Percentiles rank a stretch among this genome's conserved stretches.
Conservation (phyloP, 495 filamentous ascomycete species). For the Cladorrhinum samala region DNA sequence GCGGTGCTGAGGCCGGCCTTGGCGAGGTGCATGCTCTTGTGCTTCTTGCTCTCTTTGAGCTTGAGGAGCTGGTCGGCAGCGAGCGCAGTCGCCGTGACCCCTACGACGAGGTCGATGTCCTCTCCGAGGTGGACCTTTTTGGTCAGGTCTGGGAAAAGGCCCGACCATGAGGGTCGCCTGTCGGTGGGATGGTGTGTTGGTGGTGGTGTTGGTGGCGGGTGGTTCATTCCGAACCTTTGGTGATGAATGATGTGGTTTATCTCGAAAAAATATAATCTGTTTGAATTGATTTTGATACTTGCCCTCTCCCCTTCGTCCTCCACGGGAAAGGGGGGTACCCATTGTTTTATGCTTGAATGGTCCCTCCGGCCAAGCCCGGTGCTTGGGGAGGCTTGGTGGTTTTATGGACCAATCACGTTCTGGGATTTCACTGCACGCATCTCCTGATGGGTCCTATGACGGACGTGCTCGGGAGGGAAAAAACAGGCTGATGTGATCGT, state of each 20-base stretch:
- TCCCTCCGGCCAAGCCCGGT: too few relatives aligned
- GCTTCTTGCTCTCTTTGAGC: conserved; percentile 11
- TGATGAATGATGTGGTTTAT: neutral
- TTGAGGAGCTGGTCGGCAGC: conserved; percentile 28
- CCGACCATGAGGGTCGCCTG: neutral
- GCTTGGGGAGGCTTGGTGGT: neutral
- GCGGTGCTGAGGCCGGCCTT: conserved; percentile 22
- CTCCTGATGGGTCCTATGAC: too few relatives aligned
- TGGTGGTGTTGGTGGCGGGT: neutral
- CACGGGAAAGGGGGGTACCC: neutral
- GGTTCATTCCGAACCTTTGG: neutral
- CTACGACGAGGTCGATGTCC: conserved; percentile 39
- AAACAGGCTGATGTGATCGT: too few relatives aligned
- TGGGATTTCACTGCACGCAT: neutral
- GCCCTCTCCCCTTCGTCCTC: too few relatives aligned
- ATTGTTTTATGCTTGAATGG: neutral
- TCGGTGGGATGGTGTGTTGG: neutral
- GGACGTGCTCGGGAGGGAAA: too few relatives aligned
- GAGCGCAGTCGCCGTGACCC: conserved; percentile 35
- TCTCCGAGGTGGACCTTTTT: conserved; percentile 23
- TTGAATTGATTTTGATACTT: too few relatives aligned
- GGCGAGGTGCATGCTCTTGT: conserved; percentile 18
- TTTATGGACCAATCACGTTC: neutral
- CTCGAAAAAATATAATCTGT: neutral
- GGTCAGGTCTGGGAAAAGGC: conserved; percentile 5